A percentile compares a stretch with the other conserved stretches of the same genome.
Evolutionary conservation across 2,329 filamentous ascomycete species (phyloP).

Genomic region (Thermoascus crustaceus): DNA sequence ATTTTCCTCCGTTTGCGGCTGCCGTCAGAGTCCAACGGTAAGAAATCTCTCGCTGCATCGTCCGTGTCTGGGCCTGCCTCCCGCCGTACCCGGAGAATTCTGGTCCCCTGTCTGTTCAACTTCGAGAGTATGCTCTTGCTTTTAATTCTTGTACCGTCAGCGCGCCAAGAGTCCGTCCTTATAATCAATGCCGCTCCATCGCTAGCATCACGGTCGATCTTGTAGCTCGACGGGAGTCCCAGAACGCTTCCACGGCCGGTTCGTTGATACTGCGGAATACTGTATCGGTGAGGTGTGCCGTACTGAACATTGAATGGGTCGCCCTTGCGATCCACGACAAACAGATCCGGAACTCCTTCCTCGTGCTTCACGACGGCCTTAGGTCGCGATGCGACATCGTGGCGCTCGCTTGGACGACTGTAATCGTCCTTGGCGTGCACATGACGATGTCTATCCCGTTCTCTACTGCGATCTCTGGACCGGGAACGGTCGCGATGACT

Average conservation of each 20-base stretch:
- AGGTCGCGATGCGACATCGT: constrained; percentile 4
- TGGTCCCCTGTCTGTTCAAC: constrained; percentile 13
- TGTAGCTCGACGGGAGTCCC: constrained; percentile 52
- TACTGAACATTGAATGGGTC: constrained; percentile 69
- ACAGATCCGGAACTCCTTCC: constrained; percentile 33
- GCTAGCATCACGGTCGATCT: constrained; percentile 58
- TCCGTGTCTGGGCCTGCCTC: constrained; percentile 11
- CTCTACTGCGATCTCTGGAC: constrained; percentile 13
- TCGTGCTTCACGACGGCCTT: constrained; percentile 11
- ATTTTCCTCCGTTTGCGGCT: constrained; percentile 35
- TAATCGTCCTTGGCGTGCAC: constrained; percentile 8
- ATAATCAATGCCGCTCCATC: constrained; percentile 32
- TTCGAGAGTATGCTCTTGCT: constrained; percentile 33
- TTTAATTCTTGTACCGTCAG: constrained; percentile 40
- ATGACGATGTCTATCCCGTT: constrained; percentile 10
- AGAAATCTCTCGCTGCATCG: constrained; percentile 23
- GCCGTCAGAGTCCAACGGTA: constrained; percentile 19
- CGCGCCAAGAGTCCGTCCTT: constrained; percentile 23
- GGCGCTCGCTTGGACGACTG: constrained; percentile 5
- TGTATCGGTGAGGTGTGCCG: constrained; percentile 63
- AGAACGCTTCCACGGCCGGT: constrained; percentile 62
- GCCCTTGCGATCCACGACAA: constrained; percentile 63
- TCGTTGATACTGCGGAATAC: constrained; percentile 63
- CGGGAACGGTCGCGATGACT: constrained; percentile 17
- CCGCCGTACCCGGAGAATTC: constrained; percentile 20